Evolutionary conservation across 2,329 filamentous ascomycete genomes (phyloP), one percentile per base, ranked within the genome.

Genomic region (Fusarium verrucosum): DNA sequence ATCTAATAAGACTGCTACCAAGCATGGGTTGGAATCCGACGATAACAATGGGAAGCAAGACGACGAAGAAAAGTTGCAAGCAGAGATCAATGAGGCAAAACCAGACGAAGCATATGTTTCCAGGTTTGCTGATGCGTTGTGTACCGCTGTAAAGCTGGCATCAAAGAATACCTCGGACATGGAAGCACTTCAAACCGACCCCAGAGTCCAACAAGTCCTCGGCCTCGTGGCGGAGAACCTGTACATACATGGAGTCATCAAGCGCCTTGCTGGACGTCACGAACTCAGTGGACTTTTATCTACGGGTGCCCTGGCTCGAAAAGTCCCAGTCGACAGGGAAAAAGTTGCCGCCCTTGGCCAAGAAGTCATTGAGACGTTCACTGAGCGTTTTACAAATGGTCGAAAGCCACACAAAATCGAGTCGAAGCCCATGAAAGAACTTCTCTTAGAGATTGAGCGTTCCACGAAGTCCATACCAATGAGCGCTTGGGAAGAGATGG

Each of bases 211-310:
- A 42, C 13, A 58, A 25, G 44, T 36, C 1, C 64, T 70, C 4
- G 46, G 33, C 1, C 13, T 44, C 3, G 13, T 65, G 10, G 33
- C 50, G 1, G 16, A 26, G 8, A 64, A 57, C 2, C 10, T 70
- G 10, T 36, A 64, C n/a, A 41, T 10, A 4, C 14, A 14, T 8
- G 19, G 26, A 2, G 10, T 38, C 5, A 56, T 68, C 4, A 9
- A 35, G 2, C 37, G 49, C 4, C 46, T 69, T 5, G 41, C 32
- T 7, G 51, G 26, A 3, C 49, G 22, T 17, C 64, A 44, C 7
- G 62, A 50, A 2, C 28, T 51, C 3, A 68, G 66, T 22, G 38
- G 16, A 11, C 43, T 69, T n/a, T 52, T 69, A 4, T 28, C 51
- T 10, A 50, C 51, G 2, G 54, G 66, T 2, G 57, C 41, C 8